phyloP scores from a whole-genome alignment of 139 green algal genomes.

The Dunaliella sp. region DNA sequence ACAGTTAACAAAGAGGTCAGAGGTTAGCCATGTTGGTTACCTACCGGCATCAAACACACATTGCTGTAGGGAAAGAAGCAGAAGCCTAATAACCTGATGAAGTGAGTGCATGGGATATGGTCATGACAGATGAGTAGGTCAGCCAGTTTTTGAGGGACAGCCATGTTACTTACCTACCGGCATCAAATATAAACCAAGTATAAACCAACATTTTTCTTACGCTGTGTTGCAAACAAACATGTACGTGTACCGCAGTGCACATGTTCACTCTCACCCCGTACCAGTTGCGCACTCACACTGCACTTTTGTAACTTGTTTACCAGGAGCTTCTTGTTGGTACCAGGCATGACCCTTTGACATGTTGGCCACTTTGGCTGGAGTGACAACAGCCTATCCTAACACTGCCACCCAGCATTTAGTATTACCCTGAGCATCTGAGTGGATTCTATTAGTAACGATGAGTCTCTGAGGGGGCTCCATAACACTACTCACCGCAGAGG shows the following conservation, averaged over 20 bases:
- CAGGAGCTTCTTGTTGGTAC: no score
- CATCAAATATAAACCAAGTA: no score
- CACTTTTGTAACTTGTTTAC: no score
- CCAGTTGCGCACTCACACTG: no score
- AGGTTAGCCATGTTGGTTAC: no score
- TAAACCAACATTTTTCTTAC: neutral
- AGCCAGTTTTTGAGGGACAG: neutral
- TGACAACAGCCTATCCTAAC: neutral
- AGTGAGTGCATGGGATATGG: neutral
- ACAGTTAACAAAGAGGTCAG: neutral
- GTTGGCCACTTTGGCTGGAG: no score
- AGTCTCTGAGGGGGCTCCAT: no score
- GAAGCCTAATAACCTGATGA: no score
- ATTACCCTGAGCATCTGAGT: neutral
- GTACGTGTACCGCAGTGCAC: no score
- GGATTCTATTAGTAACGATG: no score
- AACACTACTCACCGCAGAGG: neutral
- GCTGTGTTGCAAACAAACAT: neutral
- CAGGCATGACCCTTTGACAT: no score
- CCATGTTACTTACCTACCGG: neutral
- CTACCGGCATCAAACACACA: neutral
- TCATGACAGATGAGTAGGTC: neutral
- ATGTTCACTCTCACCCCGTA: no score
- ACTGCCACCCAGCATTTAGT: neutral
- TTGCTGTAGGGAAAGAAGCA: neutral